These are phyloP conservation scores for Thermothelomyces thermophilus DNA, from an alignment of 2,329 filamentous ascomycete species.

Conservation along the genomic window DNA sequence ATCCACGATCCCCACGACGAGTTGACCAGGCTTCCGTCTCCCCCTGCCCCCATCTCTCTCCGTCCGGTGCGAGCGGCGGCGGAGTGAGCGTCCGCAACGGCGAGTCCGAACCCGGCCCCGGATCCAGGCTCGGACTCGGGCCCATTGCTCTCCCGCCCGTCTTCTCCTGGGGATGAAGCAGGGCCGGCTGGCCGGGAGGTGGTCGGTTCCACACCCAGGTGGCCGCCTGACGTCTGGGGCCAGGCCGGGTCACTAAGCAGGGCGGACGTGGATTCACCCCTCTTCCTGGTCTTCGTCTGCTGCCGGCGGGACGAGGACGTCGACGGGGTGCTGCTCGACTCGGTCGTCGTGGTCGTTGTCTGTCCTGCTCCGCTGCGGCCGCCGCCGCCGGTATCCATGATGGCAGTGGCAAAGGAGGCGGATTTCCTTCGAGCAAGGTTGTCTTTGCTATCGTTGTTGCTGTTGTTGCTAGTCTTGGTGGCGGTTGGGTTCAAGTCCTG, in stretches of 20 bases:
- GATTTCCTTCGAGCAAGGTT: slow-evolving; percentile 31
- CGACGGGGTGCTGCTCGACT: background rate
- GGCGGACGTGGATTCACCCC: slow-evolving; percentile 23
- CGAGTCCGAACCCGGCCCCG: slow-evolving; percentile 14
- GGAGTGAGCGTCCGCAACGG: too few relatives aligned
- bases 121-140: too few relatives aligned
- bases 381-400: slow-evolving; percentile 39
- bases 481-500: background rate
- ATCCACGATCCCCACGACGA: slow-evolving; percentile 38
- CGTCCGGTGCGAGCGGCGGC: too few relatives aligned
- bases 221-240: slow-evolving; percentile 49
- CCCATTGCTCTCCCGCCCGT: too few relatives aligned
- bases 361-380: background rate
- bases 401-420: slow-evolving; percentile 39
- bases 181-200: background rate
- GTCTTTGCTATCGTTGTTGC: slow-evolving; percentile 1
- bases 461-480: background rate
- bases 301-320: background rate
- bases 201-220: slow-evolving; percentile 39
- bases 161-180: slow-evolving; percentile 23
- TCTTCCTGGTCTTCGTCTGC: background rate
- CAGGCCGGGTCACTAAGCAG: slow-evolving; percentile 51
- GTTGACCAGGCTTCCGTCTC: background rate
- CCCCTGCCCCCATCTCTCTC: too few relatives aligned
- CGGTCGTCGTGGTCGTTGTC: background rate